phyloP scores from a whole-genome alignment of 2,329 filamentous ascomycete genomes.

The Nemania abortiva region DNA sequence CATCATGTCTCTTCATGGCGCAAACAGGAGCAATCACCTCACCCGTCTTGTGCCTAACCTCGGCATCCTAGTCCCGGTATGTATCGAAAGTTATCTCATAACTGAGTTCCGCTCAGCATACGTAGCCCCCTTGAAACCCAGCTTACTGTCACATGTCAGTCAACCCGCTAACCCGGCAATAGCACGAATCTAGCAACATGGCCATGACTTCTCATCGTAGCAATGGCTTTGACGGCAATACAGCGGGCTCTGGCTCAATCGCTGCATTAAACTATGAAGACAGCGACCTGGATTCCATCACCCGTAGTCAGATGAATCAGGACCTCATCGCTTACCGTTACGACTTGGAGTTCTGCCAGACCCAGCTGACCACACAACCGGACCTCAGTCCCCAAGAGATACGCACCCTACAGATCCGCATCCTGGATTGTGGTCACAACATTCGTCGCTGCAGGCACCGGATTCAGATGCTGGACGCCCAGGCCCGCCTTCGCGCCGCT shows the following conservation, averaged over 20 bases:
- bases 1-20: constrained; percentile 29
- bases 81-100: constrained; percentile 5
- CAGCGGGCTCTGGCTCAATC: not conserved
- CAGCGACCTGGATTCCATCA: constrained; percentile 49
- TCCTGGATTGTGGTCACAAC: constrained; percentile 59
- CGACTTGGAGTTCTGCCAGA: constrained; percentile 57
- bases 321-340: constrained; percentile 58
- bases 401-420: constrained; percentile 57
- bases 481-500: constrained; percentile 40
- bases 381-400: constrained; percentile 57
- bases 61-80: constrained; percentile 30
- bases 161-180: constrained; percentile 10
- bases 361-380: constrained; percentile 50
- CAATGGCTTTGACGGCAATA: constrained; percentile 21
- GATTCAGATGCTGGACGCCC: constrained; percentile 55
- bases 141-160: not conserved
- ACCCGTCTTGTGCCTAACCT: constrained; percentile 29
- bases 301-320: constrained; percentile 56
- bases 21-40: constrained; percentile 32
- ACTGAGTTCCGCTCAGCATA: not conserved
- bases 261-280: constrained; percentile 46
- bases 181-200: constrained; percentile 25
- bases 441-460: constrained; percentile 58
- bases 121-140: not conserved
- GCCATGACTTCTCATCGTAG: constrained; percentile 17